phyloP scores from a whole-genome alignment of 345 rosid species.

The Hibiscus syriacus region DNA sequence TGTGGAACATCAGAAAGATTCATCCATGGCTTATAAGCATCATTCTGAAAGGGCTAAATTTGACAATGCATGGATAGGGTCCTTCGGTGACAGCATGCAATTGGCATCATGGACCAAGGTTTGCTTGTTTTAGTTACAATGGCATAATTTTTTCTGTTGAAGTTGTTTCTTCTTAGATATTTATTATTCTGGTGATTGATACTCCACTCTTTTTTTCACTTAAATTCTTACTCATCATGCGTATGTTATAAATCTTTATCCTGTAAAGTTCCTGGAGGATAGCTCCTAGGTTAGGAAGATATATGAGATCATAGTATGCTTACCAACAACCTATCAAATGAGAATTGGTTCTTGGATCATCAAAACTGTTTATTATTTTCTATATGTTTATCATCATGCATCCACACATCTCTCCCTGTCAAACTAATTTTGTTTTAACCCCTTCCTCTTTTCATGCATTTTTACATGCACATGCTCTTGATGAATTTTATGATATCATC shows the following conservation, averaged over 20 bases:
- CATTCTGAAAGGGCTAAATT: slow-evolving; percentile 12
- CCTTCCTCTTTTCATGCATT: neutral
- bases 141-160: neutral
- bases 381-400: neutral
- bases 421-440: neutral
- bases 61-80: slow-evolving; percentile 22
- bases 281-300: neutral
- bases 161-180: neutral
- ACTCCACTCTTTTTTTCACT: neutral
- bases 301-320: neutral
- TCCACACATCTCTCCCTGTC: neutral
- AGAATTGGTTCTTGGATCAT: neutral
- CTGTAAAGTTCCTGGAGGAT: neutral
- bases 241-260: neutral
- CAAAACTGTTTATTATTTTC: neutral
- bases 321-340: neutral
- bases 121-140: slow-evolving; percentile 9
- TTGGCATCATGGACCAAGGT: slow-evolving; percentile 30
- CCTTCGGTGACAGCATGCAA: slow-evolving; percentile 16
- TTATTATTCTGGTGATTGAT: neutral
- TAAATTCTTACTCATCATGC: neutral
- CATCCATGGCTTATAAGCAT: slow-evolving; percentile 19
- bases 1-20: slow-evolving; percentile 24
- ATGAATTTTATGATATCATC: neutral
- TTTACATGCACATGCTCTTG: too few species aligned